Evolutionary conservation across 202 grass and related monocot genomes (phyloP).

Genomic region (Hordeum pubiflorum): DNA sequence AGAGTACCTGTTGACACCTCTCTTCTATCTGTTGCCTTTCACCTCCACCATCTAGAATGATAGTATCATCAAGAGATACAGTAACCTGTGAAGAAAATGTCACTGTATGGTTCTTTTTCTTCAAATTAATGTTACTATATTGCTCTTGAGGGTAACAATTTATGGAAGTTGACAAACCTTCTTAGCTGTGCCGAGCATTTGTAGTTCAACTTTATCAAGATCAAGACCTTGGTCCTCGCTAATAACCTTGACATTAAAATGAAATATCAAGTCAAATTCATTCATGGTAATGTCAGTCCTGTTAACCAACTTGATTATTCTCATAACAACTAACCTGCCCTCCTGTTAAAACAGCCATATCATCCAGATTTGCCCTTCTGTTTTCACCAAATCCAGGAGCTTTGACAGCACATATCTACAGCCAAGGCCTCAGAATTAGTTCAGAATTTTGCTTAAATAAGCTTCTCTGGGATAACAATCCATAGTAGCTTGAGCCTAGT

Average conservation of each 20-base stretch:
- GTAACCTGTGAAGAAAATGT: conserved; percentile 57
- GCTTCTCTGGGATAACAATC: neutral
- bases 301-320: neutral
- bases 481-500: neutral
- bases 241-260: conserved; percentile 58
- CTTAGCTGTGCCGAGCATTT: conserved; percentile 95
- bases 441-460: conserved; percentile 21
- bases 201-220: conserved; percentile 60
- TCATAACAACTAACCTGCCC: conserved; percentile 53
- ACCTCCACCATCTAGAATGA: conserved; percentile 86
- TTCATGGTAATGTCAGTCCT: neutral
- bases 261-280: conserved; percentile 25
- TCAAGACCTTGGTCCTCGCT: conserved; percentile 67
- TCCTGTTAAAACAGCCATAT: conserved; percentile 82
- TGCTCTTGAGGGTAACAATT: conserved; percentile 6
- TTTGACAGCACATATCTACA: conserved; percentile 93
- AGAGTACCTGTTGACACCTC: conserved; percentile 69
- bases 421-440: conserved; percentile 9
- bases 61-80: conserved; percentile 77
- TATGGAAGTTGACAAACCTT: conserved; percentile 50
- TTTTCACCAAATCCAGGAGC: conserved; percentile 96
- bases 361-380: conserved; percentile 82
- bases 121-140: conserved; percentile 9
- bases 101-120: neutral
- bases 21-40: conserved; percentile 72